Percentiles rank a stretch among this genome's conserved stretches.
Evolutionary conservation across 2,329 filamentous ascomycete genomes (phyloP).

Genomic region (Exophiala mesophila): DNA sequence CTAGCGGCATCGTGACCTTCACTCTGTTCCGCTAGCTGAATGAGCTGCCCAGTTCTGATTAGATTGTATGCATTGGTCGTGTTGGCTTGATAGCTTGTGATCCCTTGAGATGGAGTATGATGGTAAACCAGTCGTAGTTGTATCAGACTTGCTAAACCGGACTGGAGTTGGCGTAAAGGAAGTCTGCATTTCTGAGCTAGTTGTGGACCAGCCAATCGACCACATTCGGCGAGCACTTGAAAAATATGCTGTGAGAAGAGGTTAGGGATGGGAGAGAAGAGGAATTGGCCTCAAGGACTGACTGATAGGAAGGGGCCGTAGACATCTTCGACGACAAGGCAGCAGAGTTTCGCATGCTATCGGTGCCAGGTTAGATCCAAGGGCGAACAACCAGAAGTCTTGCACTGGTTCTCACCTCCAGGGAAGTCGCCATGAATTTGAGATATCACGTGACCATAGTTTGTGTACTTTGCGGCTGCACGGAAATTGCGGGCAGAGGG

Average conservation of each 20-base stretch:
- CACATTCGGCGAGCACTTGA: slow-evolving; percentile 68
- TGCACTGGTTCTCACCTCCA: too few species aligned
- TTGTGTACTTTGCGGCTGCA: too few species aligned
- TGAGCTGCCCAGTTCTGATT: slow-evolving; percentile 73
- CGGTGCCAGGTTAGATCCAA: not conserved
- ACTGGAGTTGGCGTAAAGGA: slow-evolving; percentile 67
- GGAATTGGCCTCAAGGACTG: slow-evolving; percentile 36
- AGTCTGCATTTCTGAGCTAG: slow-evolving; percentile 69
- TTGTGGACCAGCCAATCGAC: slow-evolving; percentile 66
- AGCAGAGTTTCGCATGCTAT: slow-evolving; percentile 74
- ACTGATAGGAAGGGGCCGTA: slow-evolving; percentile 91
- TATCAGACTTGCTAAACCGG: slow-evolving; percentile 76
- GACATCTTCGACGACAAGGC: slow-evolving; percentile 79
- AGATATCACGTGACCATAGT: too few species aligned
- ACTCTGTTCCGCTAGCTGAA: slow-evolving; percentile 67
- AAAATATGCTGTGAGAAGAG: slow-evolving; percentile 68
- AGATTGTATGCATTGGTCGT: slow-evolving; percentile 74
- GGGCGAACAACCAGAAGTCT: too few species aligned
- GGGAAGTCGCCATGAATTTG: too few species aligned
- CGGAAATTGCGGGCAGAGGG: too few species aligned
- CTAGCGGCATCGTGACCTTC: slow-evolving; percentile 70
- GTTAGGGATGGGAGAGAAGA: slow-evolving; percentile 10
- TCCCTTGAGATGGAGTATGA: slow-evolving; percentile 58
- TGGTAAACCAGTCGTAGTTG: slow-evolving; percentile 84
- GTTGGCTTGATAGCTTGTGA: slow-evolving; percentile 80